Base-by-base conservation (phyloP, 495 filamentous ascomycete species). In the Trichoderma erinaceum region DNA sequence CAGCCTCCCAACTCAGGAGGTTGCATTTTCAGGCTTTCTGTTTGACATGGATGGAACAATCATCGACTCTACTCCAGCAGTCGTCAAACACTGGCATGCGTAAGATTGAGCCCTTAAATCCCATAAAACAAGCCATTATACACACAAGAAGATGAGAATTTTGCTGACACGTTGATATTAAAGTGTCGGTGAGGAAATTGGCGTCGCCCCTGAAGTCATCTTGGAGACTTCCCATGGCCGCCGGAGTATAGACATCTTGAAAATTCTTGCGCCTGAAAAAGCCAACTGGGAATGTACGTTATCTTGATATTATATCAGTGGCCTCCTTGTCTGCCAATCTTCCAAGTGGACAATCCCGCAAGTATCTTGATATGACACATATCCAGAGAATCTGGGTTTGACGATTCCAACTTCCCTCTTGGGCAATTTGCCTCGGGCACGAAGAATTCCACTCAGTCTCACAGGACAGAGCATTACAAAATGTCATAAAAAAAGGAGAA, bases 31-130 rank as follows among this genome's bases (percentile, higher is more conserved):
- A 72, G 93, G 89, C 11, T 77, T 97, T 38, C 84, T 97, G 4
- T 97, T 97, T 71, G 94, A 97, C 78, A 93, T 97, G 85, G 93
- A 96, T 73, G 92, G 89, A 35, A 92, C 90, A 61, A 92, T 92
- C 69, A 88, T 92, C 69, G 89, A 93, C 71, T 91, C 88, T 8
- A 93, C 90, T 1, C 76, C 81, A 48, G 95, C 95, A 15, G 93
- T 99, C 46, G 86, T 92, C 67, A 96, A 97, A 76, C 89, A 97
- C 78, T 99, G 95, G 95, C 83, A 90, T 70, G 83, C 85, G 91
- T 93, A 79, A 81, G 84, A 1, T 13, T 4, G 16, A 8, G 80
- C 44, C 15, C 43, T 32, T 35, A 29, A 5, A 43, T 25, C 21
- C 50, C 50, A 5, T 8, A 35, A 3, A 16, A 5, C 64, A 38